phyloP scores from a whole-genome alignment of 176 grass and related monocot species.

The Avena eriantha region DNA sequence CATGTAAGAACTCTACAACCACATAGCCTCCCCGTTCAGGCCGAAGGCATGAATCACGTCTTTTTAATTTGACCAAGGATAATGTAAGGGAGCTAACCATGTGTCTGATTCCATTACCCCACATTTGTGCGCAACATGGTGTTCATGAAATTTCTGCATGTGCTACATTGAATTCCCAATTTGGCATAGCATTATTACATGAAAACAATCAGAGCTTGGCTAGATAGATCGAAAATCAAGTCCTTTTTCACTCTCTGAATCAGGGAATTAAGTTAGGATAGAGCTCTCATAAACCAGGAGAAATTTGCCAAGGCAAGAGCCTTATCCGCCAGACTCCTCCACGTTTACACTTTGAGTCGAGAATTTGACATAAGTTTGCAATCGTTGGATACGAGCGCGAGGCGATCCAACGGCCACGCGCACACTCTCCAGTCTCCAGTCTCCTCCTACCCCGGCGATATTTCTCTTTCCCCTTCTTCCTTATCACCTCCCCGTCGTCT shows the following conservation, averaged over 20 bases:
- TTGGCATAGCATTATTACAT: too few relatives aligned
- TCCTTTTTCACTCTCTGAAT: not conserved
- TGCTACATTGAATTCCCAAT: too few relatives aligned
- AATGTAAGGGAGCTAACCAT: too few relatives aligned
- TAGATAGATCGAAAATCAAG: too few relatives aligned
- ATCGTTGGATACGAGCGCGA: not conserved
- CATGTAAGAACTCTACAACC: not conserved
- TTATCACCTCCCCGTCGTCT: conserved; percentile 39
- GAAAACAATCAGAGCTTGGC: too few relatives aligned
- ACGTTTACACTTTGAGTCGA: not conserved
- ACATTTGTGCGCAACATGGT: too few relatives aligned
- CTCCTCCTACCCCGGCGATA: conserved; percentile 47
- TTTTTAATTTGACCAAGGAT: too few relatives aligned
- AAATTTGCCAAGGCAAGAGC: not conserved
- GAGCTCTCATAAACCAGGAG: not conserved
- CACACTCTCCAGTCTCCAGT: not conserved
- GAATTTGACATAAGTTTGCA: too few relatives aligned
- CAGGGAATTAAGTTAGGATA: not conserved
- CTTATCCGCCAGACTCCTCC: conserved; percentile 1
- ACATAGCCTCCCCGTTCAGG: too few relatives aligned
- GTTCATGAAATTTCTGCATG: too few relatives aligned
- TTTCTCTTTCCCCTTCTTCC: conserved; percentile 36
- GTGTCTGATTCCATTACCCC: too few relatives aligned
- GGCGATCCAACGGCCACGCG: conserved; percentile 42
- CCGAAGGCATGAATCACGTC: too few relatives aligned